A percentile compares a stretch with the other conserved stretches of the same genome.
phyloP scores from a whole-genome alignment of 75 land plant genomes.

The Pseudotsuga menziesii region DNA sequence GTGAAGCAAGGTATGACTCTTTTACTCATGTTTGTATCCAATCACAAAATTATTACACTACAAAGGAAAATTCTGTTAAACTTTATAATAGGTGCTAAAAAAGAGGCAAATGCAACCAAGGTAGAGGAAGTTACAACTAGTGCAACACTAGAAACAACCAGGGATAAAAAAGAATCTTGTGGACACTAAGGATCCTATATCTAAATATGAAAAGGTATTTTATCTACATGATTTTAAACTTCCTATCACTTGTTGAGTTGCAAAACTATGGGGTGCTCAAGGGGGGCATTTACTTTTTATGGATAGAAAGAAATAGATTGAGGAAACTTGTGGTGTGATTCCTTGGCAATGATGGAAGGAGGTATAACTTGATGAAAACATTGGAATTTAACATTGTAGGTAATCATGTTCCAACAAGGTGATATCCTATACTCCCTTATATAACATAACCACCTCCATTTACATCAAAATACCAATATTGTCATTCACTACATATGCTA shows the following conservation, averaged over 20 bases:
- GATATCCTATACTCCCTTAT: conserved; percentile 39
- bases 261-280: conserved; percentile 75
- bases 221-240: conserved; percentile 74
- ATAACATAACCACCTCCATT: conserved; percentile 79
- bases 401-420: conserved; percentile 15
- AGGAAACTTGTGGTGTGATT: conserved; percentile 76
- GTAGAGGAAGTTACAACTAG: too few species aligned
- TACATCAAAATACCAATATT: conserved; percentile 24
- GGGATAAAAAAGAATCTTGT: too few species aligned
- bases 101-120: neutral
- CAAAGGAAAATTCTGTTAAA: conserved; percentile 5
- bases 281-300: conserved; percentile 71
- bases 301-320: conserved; percentile 77
- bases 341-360: conserved; percentile 78
- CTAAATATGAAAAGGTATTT: conserved; percentile 52
- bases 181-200: conserved; percentile 71
- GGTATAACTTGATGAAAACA: conserved; percentile 74
- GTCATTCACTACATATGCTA: conserved; percentile 16
- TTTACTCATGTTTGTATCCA: conserved; percentile 94
- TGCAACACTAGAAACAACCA: too few species aligned
- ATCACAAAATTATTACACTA: conserved; percentile 68
- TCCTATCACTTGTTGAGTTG: conserved; percentile 56
- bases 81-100: neutral
- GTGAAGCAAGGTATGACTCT: conserved; percentile 95
- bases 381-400: too few species aligned